Evolutionary conservation across 257 asterid species (phyloP).

Genomic region (Nyctanthes arbortristis): DNA sequence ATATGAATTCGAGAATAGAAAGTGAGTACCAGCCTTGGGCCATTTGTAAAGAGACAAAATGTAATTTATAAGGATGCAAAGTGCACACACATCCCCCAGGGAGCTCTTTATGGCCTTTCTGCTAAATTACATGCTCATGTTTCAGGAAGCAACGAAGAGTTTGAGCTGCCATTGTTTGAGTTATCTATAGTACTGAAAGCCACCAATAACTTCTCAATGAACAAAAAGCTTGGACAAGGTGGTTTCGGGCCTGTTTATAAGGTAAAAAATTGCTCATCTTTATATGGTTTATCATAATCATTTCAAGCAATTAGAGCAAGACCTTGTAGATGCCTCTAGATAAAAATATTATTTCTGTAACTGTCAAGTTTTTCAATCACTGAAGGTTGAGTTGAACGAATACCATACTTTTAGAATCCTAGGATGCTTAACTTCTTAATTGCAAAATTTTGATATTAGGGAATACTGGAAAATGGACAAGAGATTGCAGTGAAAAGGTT

Average conservation of each 20-base stretch:
- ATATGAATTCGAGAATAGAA: not conserved
- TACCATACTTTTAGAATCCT: too few relatives aligned
- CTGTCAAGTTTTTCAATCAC: not conserved
- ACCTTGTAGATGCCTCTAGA: not conserved
- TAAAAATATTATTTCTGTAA: too few relatives aligned
- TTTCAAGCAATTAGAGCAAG: too few relatives aligned
- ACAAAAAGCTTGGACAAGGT: slow-evolving; percentile 55
- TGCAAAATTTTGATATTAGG: slow-evolving; percentile 30
- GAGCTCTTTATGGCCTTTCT: too few relatives aligned
- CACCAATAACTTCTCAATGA: slow-evolving; percentile 39
- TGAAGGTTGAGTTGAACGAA: too few relatives aligned
- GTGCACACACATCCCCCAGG: not conserved
- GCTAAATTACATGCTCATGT: not conserved
- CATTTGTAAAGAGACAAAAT: too few relatives aligned
- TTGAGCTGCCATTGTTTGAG: slow-evolving; percentile 43
- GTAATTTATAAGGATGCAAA: too few relatives aligned
- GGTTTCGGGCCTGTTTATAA: slow-evolving; percentile 62
- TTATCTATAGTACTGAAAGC: slow-evolving; percentile 29
- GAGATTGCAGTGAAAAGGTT: slow-evolving; percentile 58
- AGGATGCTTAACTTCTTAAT: too few relatives aligned
- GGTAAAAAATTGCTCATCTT: slow-evolving; percentile 31
- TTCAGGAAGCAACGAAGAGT: slow-evolving; percentile 17
- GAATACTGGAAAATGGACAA: slow-evolving; percentile 36
- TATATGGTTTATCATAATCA: not conserved
- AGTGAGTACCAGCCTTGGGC: not conserved